Conservation (phyloP, 371 early-diverging fungal species). For the Apophysomyces ossiformis region DNA sequence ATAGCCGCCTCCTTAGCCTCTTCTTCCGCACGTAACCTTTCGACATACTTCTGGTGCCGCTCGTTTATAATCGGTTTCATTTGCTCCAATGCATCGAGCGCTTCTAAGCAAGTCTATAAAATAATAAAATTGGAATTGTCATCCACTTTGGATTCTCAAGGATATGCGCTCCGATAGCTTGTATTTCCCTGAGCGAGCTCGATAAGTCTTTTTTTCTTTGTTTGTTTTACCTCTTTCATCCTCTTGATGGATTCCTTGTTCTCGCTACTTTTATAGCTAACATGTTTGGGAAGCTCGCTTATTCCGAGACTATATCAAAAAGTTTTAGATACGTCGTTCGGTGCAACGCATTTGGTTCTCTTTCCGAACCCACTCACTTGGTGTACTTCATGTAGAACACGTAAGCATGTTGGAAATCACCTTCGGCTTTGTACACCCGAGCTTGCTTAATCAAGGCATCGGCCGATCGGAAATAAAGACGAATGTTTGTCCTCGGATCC, state of each 20-base stretch:
- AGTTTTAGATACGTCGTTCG: no score
- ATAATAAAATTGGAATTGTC: no score
- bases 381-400: constrained; percentile 59
- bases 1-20: constrained; percentile 13
- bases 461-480: constrained; percentile 62
- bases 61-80: constrained; percentile 47
- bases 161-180: neutral
- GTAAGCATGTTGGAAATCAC: constrained; percentile 59
- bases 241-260: constrained; percentile 35
- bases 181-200: neutral
- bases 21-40: constrained; percentile 3
- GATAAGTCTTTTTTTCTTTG: neutral
- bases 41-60: constrained; percentile 26
- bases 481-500: constrained; percentile 52
- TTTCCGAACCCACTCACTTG: constrained; percentile 37
- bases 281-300: constrained; percentile 58
- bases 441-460: constrained; percentile 59
- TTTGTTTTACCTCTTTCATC: constrained; percentile 43
- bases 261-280: constrained; percentile 44
- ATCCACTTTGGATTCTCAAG: no score
- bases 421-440: constrained; percentile 53
- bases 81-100: constrained; percentile 49
- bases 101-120: constrained; percentile 51
- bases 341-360: neutral
- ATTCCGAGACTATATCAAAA: constrained; percentile 52